Conservation (phyloP, 2,329 filamentous ascomycete genomes). For the Penicillium sp. region DNA sequence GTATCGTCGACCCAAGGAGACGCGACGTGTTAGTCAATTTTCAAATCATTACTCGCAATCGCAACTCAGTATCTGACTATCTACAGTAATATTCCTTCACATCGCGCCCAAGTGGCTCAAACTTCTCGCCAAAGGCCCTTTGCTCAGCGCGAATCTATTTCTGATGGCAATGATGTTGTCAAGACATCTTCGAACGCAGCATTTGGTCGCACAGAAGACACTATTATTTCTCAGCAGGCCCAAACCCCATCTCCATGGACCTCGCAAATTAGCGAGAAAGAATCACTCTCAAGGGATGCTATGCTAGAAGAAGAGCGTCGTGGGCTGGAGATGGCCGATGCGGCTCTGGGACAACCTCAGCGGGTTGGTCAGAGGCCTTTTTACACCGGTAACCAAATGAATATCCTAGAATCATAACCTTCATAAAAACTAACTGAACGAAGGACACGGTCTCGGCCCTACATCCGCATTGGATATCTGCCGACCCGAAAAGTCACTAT, state of each 20-base stretch:
- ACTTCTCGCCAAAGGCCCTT: not conserved
- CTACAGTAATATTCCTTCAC: not conserved
- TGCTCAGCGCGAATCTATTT: not conserved
- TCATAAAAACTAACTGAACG: too few relatives aligned
- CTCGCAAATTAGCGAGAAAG: not conserved
- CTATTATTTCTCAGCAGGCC: not conserved
- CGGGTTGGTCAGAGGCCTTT: too few relatives aligned
- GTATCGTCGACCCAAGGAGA: conserved; percentile 19
- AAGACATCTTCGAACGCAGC: not conserved
- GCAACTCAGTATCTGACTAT: not conserved
- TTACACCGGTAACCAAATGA: too few relatives aligned
- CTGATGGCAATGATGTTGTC: not conserved
- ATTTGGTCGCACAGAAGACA: not conserved
- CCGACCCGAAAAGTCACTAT: too few relatives aligned
- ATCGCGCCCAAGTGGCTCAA: not conserved
- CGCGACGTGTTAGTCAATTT: not conserved
- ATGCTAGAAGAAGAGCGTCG: not conserved
- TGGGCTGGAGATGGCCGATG: too few relatives aligned
- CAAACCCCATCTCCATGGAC: not conserved
- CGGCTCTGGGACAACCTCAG: too few relatives aligned
- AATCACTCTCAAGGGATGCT: not conserved
- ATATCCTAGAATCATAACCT: too few relatives aligned
- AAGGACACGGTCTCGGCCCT: too few relatives aligned
- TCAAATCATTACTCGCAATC: not conserved
- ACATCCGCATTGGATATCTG: too few relatives aligned